Percentiles rank a stretch among this genome's conserved stretches.
phyloP scores from a whole-genome alignment of 2,329 filamentous ascomycete species.

The Ceratocystis diversiconidia region DNA sequence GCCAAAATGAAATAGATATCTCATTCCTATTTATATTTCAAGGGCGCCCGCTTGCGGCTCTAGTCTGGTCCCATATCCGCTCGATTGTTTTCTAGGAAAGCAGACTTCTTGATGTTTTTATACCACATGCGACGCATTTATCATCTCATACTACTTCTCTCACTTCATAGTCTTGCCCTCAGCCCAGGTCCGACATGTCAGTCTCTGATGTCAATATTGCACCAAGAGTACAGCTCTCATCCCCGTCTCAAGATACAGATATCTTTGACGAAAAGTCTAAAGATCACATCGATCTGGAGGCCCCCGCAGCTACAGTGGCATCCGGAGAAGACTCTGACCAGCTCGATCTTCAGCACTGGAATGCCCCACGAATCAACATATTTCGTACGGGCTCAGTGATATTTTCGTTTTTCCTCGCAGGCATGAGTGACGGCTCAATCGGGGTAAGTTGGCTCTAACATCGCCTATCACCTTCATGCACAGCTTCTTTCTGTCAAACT shows the following conservation, averaged over 20 bases:
- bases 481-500: too few relatives aligned
- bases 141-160: not conserved
- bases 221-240: not conserved
- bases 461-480: not conserved
- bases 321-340: conserved; percentile 13
- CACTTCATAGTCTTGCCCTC: not conserved
- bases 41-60: not conserved
- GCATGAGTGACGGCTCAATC: conserved; percentile 53
- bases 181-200: not conserved
- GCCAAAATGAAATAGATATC: not conserved
- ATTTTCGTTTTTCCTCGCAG: conserved; percentile 49
- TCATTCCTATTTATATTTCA: not conserved
- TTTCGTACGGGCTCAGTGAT: conserved; percentile 45
- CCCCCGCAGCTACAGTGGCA: not conserved
- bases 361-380: conserved; percentile 43
- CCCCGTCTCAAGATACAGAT: conserved; percentile 1
- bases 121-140: not conserved
- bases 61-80: not conserved
- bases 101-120: not conserved
- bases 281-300: not conserved
- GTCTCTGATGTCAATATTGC: not conserved
- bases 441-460: conserved; percentile 33
- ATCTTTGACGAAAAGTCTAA: conserved; percentile 12
- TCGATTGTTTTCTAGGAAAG: not conserved
- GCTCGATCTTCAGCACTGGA: conserved; percentile 42